These are phyloP conservation scores for Miscanthus lutarioriparius DNA, from an alignment of 176 grass and related monocot genomes.

Conservation along the genomic window DNA sequence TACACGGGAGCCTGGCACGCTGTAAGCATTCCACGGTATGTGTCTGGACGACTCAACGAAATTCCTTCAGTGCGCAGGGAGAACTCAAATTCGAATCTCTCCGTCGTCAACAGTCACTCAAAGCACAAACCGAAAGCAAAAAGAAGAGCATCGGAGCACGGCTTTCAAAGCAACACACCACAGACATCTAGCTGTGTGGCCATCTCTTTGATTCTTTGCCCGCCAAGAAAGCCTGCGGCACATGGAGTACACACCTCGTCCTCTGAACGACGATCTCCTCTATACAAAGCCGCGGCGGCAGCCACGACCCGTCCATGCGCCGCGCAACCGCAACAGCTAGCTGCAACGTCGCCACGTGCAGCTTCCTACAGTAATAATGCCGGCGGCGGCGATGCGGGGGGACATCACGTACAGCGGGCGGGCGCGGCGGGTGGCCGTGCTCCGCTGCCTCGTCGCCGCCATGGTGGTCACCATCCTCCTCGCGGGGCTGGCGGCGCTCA, in stretches of 20 bases:
- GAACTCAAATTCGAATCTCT: conserved; percentile 34
- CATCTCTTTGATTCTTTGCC: conserved; percentile 45
- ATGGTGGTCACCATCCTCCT: conserved; percentile 45
- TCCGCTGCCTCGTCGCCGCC: conserved; percentile 48
- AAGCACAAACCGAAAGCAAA: conserved; percentile 38
- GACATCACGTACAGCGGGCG: background rate
- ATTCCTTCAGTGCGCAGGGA: conserved; percentile 37
- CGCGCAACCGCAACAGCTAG: background rate
- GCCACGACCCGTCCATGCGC: background rate
- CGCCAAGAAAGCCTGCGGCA: conserved; percentile 43
- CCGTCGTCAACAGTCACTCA: background rate
- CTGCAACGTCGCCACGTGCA: background rate
- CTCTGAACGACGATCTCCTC: background rate
- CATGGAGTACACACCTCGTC: background rate
- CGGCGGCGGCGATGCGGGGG: background rate
- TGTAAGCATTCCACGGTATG: background rate
- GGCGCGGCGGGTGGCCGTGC: conserved; percentile 21
- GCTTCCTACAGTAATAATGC: background rate
- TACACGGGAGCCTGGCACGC: background rate
- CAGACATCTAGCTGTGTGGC: conserved; percentile 1
- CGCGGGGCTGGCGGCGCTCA: conserved; percentile 50
- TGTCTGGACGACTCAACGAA: background rate
- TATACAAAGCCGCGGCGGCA: conserved; percentile 21
- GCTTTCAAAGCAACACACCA: conserved; percentile 26
- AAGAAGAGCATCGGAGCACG: background rate